Conservation (phyloP, 805 yeast genomes). For the Kazachstania kunashirensis region DNA sequence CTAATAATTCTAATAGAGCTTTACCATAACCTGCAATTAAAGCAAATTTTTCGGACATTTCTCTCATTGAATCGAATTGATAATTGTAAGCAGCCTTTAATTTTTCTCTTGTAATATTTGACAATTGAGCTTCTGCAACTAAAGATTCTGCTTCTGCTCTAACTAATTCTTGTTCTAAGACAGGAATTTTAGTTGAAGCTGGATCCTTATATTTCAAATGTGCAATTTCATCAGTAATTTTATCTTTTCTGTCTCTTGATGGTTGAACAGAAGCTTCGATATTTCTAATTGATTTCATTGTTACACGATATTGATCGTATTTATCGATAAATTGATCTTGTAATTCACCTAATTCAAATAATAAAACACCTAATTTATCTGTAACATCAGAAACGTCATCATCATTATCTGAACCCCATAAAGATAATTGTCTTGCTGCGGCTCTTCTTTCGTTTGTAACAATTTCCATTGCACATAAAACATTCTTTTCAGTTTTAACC, state of each 20-base stretch:
- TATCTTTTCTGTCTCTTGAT: constrained; percentile 94
- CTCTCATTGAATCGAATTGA: constrained; percentile 92
- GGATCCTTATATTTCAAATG: constrained; percentile 98
- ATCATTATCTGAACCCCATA: constrained; percentile 97
- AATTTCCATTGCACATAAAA: constrained; percentile 86
- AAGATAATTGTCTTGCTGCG: constrained; percentile 92
- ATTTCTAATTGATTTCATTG: constrained; percentile 88
- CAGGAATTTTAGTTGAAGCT: constrained; percentile 88
- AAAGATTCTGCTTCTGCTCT: constrained; percentile 98
- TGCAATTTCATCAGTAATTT: constrained; percentile 95
- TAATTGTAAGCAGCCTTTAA: constrained; percentile 94
- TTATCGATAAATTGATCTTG: constrained; percentile 98
- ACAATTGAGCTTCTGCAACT: constrained; percentile 97
- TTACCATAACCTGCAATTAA: constrained; percentile 98
- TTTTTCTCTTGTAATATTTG: constrained; percentile 96
- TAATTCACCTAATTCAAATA: constrained; percentile 93
- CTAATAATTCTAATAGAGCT: constrained; percentile 89
- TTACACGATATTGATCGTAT: constrained; percentile 95
- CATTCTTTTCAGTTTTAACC: constrained; percentile 93
- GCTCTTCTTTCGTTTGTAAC: constrained; percentile 90
- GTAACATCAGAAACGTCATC: constrained; percentile 96
- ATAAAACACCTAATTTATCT: constrained; percentile 90
- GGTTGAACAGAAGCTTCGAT: constrained; percentile 98
- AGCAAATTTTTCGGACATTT: constrained; percentile 91
- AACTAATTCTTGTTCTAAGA: constrained; percentile 95